Evolutionary conservation across 2,329 filamentous ascomycete genomes (phyloP), one percentile per base, ranked within the genome.

Genomic region (Penicillium sp.): DNA sequence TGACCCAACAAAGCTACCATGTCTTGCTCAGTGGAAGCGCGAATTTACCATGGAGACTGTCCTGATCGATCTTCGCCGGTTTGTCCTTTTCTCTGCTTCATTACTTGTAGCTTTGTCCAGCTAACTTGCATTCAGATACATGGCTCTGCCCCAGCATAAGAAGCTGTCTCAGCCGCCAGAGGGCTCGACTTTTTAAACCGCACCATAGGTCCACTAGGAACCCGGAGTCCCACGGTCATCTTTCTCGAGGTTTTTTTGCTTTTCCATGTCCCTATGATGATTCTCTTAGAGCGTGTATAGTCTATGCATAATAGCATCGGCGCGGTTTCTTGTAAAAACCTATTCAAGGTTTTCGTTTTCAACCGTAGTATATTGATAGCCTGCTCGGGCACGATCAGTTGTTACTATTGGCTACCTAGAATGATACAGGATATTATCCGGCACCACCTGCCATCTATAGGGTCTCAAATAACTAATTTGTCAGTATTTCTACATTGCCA

Each of bases 1-100:
- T 66, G 92, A 98, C 71, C 87, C 90, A 19, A 83, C 83, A 58
- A 91, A 93, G 71, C 82, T 99, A 33, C 90, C 90, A 16, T 96
- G 93, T 69, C 83, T 99, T 45, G 85, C 88, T 54, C 87, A 90
- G 75, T 99, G 95, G 95, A 95, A 90, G 80, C 84, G 91, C 58
- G 89, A 96, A 47, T 95, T 92, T 72, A 96, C 92, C 33, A 96
- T 96, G 90, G 93, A 98, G 80, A 96, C 91, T 1, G 87, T 96
- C 53, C 79, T 96, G 63, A 91, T 95, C 62, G 92, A 96, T 74
- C 81, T 96, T 58, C 84, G 91, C 80, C 87, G 89, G 89, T 90
- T 71, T 63, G 80, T 29, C 29, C 31, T 27, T 19, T 29, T n/a
- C 22, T 29, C 19, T n/a, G 19, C 29, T 31, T 7, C 11, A 16